Conservation (phyloP, 441 rosid species). For the Adansonia grandidieri region DNA sequence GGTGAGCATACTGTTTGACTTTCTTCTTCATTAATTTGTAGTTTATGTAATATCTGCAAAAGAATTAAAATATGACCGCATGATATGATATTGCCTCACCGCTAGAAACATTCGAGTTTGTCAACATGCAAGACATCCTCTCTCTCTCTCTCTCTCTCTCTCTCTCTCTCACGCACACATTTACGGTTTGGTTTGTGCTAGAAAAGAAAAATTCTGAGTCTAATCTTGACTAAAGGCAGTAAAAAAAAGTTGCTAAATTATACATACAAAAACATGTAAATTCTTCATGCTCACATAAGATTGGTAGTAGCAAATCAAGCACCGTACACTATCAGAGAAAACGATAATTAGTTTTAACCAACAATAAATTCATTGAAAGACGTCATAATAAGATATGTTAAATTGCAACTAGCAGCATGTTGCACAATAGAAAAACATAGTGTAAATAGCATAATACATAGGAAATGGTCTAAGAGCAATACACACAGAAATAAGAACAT, state of each 20-base stretch:
- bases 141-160: neutral
- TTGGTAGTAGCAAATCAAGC: conserved; percentile 16
- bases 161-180: neutral
- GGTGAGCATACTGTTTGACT: conserved; percentile 81
- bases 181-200: neutral
- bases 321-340: neutral
- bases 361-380: conserved; percentile 3
- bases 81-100: neutral
- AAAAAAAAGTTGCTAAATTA: neutral
- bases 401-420: neutral
- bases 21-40: conserved; percentile 95
- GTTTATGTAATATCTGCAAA: conserved; percentile 82
- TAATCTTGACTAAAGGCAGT: neutral
- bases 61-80: neutral
- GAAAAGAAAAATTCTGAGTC: neutral
- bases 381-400: neutral
- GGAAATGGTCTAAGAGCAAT: conserved; percentile 6
- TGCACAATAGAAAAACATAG: neutral
- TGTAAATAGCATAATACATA: neutral
- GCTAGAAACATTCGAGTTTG: neutral
- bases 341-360: neutral
- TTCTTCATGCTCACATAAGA: conserved; percentile 15
- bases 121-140: neutral
- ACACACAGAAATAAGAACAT: neutral
- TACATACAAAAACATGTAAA: neutral